phyloP scores from a whole-genome alignment of 352 stramenopile genomes.

The Pythium apleroticum region DNA sequence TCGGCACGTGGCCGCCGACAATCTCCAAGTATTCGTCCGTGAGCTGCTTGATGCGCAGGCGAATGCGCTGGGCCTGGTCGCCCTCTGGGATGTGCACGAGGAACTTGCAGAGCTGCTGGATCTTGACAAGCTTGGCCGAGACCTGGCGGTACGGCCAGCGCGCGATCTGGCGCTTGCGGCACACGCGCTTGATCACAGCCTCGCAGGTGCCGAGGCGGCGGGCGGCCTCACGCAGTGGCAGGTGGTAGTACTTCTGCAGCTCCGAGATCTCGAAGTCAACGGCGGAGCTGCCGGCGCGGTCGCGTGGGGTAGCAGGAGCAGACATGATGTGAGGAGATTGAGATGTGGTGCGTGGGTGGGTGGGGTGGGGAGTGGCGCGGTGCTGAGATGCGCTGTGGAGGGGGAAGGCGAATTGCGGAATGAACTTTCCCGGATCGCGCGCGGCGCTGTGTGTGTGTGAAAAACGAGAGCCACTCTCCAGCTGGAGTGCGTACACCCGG shows the following conservation, averaged over 20 bases:
- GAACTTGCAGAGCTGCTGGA: constrained; percentile 86
- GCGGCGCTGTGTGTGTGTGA: not conserved
- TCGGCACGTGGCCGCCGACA: constrained; percentile 71
- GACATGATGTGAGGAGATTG: constrained; percentile 7
- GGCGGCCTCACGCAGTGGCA: constrained; percentile 77
- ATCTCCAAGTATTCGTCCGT: constrained; percentile 80
- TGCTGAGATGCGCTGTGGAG: constrained; percentile 11
- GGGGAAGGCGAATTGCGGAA: constrained; percentile 26
- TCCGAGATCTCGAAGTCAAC: constrained; percentile 79
- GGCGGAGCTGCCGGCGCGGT: constrained; percentile 41
- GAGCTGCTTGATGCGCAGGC: constrained; percentile 78
- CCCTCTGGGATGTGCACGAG: constrained; percentile 73
- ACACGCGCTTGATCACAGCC: constrained; percentile 82
- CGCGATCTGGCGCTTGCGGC: constrained; percentile 76
- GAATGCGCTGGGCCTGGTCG: constrained; percentile 70
- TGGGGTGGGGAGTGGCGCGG: not conserved
- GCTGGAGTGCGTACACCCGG: constrained; percentile 22
- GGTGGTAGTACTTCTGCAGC: constrained; percentile 85
- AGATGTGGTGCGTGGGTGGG: not conserved
- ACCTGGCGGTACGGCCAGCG: constrained; percentile 86
- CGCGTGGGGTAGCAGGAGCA: constrained; percentile 20
- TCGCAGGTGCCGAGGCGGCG: constrained; percentile 73
- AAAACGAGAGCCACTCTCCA: constrained; percentile 5
- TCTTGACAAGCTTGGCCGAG: constrained; percentile 84
- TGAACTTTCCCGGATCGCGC: constrained; percentile 17